A percentile compares a stretch with the other conserved stretches of the same genome.
These are phyloP conservation scores for Euphorbia celastroides DNA, from an alignment of 441 rosid species.

Conservation along the genomic window DNA sequence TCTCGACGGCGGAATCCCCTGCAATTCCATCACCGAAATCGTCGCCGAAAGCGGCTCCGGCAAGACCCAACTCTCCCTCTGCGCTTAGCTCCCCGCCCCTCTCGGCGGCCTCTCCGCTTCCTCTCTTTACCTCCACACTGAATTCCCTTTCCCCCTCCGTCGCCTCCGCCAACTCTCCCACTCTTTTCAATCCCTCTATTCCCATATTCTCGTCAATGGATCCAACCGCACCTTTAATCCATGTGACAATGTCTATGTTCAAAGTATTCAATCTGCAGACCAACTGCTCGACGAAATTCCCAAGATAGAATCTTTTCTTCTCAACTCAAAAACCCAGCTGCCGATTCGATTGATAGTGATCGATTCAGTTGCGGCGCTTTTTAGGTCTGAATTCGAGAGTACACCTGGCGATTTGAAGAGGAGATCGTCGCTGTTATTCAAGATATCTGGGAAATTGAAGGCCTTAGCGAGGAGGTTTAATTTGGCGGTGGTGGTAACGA, in stretches of 20 bases:
- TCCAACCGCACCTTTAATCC: conserved; percentile 24
- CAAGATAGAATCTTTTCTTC: conserved; percentile 43
- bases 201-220: conserved; percentile 19
- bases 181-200: conserved; percentile 26
- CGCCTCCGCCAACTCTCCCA: conserved; percentile 65
- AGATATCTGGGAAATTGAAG: conserved; percentile 65
- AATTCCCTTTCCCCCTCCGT: conserved; percentile 73
- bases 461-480: conserved; percentile 49
- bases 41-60: conserved; percentile 85
- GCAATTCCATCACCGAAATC: conserved; percentile 66
- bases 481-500: conserved; percentile 67
- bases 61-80: conserved; percentile 78
- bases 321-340: conserved; percentile 30
- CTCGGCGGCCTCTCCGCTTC: conserved; percentile 73
- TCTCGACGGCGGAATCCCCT: conserved; percentile 69
- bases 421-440: conserved; percentile 68
- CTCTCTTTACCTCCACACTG: conserved; percentile 74
- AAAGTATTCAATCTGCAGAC: conserved; percentile 51
- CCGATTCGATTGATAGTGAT: conserved; percentile 67
- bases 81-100: conserved; percentile 68
- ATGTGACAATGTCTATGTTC: conserved; percentile 49
- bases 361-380: conserved; percentile 80
- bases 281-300: conserved; percentile 71
- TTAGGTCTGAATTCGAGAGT: conserved; percentile 77
- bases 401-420: conserved; percentile 53